Conservation (phyloP, 2,329 filamentous ascomycete genomes). For the Neonectria magnoliae region DNA sequence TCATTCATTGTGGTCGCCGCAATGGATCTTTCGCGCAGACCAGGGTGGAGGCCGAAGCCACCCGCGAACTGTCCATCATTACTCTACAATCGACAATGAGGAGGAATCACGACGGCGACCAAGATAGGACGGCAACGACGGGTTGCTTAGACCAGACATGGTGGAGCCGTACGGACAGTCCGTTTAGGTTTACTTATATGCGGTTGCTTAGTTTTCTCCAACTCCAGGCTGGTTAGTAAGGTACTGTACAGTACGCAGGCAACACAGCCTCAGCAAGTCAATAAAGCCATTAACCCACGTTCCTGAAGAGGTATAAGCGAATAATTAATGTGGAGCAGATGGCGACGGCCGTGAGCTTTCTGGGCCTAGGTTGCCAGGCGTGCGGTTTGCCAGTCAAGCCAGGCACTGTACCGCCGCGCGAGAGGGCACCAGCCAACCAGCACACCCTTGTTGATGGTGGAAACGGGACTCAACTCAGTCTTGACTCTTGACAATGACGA, state of each 20-base stretch:
- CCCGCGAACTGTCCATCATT: constrained; percentile 1
- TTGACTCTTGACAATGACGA: constrained; percentile 7
- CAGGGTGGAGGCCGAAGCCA: neutral
- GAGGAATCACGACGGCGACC: neutral
- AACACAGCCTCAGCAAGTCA: constrained; percentile 25
- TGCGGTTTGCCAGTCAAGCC: constrained; percentile 16
- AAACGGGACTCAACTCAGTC: constrained; percentile 13
- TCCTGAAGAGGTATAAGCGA: constrained; percentile 41
- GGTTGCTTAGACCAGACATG: neutral
- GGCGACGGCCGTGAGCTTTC: constrained; percentile 18
- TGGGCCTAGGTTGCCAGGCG: constrained; percentile 14
- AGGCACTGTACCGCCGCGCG: constrained; percentile 23
- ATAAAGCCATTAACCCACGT: constrained; percentile 28
- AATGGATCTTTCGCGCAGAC: constrained; percentile 13
- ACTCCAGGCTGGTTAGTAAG: constrained; percentile 1
- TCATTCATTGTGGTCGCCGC: constrained; percentile 8
- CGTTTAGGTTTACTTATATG: constrained; percentile 23
- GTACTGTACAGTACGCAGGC: neutral
- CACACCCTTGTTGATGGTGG: constrained; percentile 23
- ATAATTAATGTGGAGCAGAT: constrained; percentile 37
- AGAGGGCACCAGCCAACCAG: constrained; percentile 16
- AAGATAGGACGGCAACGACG: neutral
- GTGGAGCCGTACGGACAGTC: constrained; percentile 13
- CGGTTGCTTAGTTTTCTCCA: constrained; percentile 3
- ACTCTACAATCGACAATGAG: neutral